Base-by-base conservation (phyloP, 2,329 filamentous ascomycete genomes). In the Lachnellula suecica region DNA sequence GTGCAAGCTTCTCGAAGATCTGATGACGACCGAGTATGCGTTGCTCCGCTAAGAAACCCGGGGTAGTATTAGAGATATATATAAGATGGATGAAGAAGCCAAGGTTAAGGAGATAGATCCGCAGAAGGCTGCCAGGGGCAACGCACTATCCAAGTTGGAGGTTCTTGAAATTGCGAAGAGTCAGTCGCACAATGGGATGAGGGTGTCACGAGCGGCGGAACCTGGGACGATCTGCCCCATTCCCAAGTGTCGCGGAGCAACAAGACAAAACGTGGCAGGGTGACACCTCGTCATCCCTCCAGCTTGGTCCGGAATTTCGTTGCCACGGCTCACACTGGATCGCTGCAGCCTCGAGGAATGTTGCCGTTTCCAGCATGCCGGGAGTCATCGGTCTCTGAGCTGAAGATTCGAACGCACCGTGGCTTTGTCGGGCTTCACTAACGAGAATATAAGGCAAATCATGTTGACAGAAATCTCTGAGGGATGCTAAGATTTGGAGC, bases 81-180 rank as follows among this genome's bases (percentile, higher is more conserved):
- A 56, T 46, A 47, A 15, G 35, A 47, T 22, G 24, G 37, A 49
- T 37, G 35, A 44, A 49, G 37, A 45, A 42, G 17, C 10, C 17
- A 38, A 22, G 22, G 4, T 17, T 53, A 38, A 45, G 47, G 45
- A 52, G 47, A 42, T 49, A 51, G 19, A 43, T 25, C 40, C 19
- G 11, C 37, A 40, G 8, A 19, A 15, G 43, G 56, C 62, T 63
- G 60, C 59, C 55, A 63, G 58, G 62, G 61, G 62, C 59, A 63
- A 63, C 56, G 48, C 25, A 37, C 44, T 58, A 54, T 49, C 37
- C 55, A 43, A 59, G n/a, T 31, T 31, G 37, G 19, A 35, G 15
- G 15, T 52, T 45, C 43, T 40, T 41, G 56, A 65, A 60, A 65
- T 63, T 63, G 62, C 47, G 44, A 56, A 57, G 57, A 61, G 59